Percentiles rank a stretch among this genome's conserved stretches.
These are phyloP conservation scores for Aspergillus tamarii DNA, from an alignment of 2,329 filamentous ascomycete genomes.

Conservation along the genomic window DNA sequence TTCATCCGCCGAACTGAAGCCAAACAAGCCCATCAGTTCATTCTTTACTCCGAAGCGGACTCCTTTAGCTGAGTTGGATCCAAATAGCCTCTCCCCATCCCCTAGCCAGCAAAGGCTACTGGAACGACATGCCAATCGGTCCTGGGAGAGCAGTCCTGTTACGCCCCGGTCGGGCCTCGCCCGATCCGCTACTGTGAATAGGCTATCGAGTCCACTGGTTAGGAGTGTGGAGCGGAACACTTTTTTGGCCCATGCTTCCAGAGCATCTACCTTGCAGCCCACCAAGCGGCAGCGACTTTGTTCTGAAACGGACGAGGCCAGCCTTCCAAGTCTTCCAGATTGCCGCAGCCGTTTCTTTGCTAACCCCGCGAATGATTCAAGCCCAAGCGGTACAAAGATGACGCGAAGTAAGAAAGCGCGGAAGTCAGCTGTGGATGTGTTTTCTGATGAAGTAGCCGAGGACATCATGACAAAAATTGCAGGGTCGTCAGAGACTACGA, in stretches of 20 bases:
- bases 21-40: conserved; percentile 62
- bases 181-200: conserved; percentile 39
- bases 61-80: conserved; percentile 68
- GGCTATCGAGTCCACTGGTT: conserved; percentile 46
- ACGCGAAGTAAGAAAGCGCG: conserved; percentile 45
- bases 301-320: conserved; percentile 47
- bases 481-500: conserved; percentile 31
- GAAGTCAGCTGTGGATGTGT: conserved; percentile 52
- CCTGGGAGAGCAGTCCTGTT: conserved; percentile 59
- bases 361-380: conserved; percentile 34
- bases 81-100: conserved; percentile 68
- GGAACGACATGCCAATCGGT: conserved; percentile 54
- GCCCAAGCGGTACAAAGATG: conserved; percentile 43
- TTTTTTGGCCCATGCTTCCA: conserved; percentile 44
- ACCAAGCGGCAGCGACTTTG: conserved; percentile 57
- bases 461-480: conserved; percentile 53
- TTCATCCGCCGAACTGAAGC: conserved; percentile 58
- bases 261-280: conserved; percentile 49
- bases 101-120: conserved; percentile 65
- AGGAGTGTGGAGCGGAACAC: conserved; percentile 44
- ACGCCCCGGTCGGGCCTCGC: conserved; percentile 41
- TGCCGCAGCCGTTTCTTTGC: conserved; percentile 55
- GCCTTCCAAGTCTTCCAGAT: conserved; percentile 33
- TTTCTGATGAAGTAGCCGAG: conserved; percentile 57
- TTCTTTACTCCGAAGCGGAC: conserved; percentile 68